Conservation (phyloP, 768 basidiomycete species). For the Floccularia luteovirens region DNA sequence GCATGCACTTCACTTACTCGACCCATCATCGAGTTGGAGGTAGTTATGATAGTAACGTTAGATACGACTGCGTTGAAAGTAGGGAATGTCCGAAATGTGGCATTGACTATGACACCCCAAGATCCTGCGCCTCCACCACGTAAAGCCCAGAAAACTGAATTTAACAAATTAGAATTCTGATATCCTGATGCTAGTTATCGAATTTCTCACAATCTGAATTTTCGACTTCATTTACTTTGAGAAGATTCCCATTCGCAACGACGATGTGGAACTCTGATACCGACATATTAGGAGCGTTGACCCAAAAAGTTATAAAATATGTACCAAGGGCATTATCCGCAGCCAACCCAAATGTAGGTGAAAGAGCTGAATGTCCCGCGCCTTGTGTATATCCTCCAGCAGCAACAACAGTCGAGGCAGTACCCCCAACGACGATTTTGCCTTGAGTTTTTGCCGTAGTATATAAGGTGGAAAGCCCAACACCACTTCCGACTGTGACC, state of each 20-base stretch:
- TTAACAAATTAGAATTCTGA: background rate
- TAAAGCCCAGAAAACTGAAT: conserved; percentile 18
- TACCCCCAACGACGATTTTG: background rate
- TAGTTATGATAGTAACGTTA: conserved; percentile 8
- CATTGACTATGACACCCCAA: conserved; percentile 29
- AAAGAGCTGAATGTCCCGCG: conserved; percentile 20
- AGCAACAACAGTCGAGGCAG: conserved; percentile 17
- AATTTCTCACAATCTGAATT: conserved; percentile 16
- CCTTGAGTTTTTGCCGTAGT: background rate
- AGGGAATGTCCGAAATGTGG: conserved; percentile 24
- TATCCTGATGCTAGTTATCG: background rate
- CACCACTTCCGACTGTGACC: background rate
- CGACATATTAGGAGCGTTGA: conserved; percentile 4
- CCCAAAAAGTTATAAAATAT: conserved; percentile 1
- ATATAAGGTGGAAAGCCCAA: background rate
- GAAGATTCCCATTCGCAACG: conserved; percentile 16
- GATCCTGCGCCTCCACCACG: conserved; percentile 21
- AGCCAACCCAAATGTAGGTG: conserved; percentile 15
- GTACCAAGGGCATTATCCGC: conserved; percentile 14
- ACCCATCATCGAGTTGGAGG: conserved; percentile 11
- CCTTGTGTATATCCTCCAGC: conserved; percentile 26
- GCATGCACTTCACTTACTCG: conserved; percentile 21
- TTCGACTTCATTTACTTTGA: conserved; percentile 15
- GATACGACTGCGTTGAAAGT: conserved; percentile 20
- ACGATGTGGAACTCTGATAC: conserved; percentile 1